phyloP scores from a whole-genome alignment of 768 basidiomycete genomes.

The Tulasnella sp. region DNA sequence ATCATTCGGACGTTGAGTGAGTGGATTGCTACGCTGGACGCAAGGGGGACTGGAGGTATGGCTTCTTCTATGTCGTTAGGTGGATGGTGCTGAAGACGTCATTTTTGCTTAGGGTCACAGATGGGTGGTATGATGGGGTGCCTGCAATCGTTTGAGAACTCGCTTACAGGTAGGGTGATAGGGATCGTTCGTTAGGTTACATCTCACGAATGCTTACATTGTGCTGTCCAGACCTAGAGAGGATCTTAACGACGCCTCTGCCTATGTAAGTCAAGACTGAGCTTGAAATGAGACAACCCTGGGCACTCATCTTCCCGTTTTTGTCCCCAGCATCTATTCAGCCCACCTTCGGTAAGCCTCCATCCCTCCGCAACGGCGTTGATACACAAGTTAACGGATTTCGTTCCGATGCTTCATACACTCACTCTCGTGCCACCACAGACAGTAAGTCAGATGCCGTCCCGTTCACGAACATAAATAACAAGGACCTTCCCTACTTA shows the following conservation, averaged over 20 bases:
- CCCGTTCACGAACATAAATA: not conserved
- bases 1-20: constrained; percentile 18
- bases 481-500: constrained; percentile 21
- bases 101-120: not conserved
- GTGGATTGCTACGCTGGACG: constrained; percentile 20
- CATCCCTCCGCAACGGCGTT: constrained; percentile 27
- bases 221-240: constrained; percentile 47
- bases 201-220: not conserved
- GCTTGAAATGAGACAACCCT: not conserved
- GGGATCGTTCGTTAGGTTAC: not conserved
- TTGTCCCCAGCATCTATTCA: constrained; percentile 51
- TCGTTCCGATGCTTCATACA: constrained; percentile 26
- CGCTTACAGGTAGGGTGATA: constrained; percentile 8
- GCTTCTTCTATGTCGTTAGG: not conserved
- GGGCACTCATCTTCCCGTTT: not conserved
- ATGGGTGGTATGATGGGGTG: constrained; percentile 21
- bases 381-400: not conserved
- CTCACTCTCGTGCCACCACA: not conserved
- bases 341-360: constrained; percentile 53
- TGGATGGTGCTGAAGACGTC: not conserved
- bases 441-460: constrained; percentile 30
- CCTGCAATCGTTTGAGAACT: constrained; percentile 17
- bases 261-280: constrained; percentile 51
- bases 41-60: constrained; percentile 16
- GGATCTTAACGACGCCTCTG: constrained; percentile 58